Evolutionary conservation across 2,329 filamentous ascomycete species (phyloP).

Genomic region (Parasarocladium wereldwijsianum): DNA sequence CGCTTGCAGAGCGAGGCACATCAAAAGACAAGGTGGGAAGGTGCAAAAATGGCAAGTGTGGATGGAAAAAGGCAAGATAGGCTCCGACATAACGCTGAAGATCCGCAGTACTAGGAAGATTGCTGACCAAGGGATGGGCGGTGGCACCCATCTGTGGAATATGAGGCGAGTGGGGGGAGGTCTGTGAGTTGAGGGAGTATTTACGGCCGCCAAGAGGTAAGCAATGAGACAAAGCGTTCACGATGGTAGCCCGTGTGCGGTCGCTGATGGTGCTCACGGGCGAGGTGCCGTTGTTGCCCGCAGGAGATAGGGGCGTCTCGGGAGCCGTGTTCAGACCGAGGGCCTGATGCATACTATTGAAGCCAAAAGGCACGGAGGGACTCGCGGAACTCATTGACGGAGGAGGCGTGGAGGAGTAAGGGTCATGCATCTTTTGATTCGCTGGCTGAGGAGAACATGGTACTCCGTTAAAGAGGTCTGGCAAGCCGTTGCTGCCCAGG

Average conservation of each 20-base stretch:
- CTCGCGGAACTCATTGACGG: constrained; percentile 60
- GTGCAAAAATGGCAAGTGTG: constrained; percentile 88
- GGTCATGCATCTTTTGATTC: constrained; percentile 56
- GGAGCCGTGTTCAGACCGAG: constrained; percentile 51
- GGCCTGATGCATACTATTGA: constrained; percentile 48
- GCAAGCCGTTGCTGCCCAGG: constrained; percentile 58
- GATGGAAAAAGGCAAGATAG: constrained; percentile 86
- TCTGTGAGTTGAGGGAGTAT: constrained; percentile 45
- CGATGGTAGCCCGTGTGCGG: constrained; percentile 45
- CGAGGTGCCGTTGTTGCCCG: constrained; percentile 42
- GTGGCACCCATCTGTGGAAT: constrained; percentile 32
- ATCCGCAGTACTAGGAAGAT: constrained; percentile 67
- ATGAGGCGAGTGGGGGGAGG: constrained; percentile 39
- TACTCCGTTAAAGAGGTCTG: constrained; percentile 57
- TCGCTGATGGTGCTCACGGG: constrained; percentile 52
- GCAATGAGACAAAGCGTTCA: constrained; percentile 43
- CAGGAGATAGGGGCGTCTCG: constrained; percentile 59
- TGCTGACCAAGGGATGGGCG: constrained; percentile 35
- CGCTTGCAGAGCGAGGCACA: constrained; percentile 51
- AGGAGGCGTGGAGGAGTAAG: constrained; percentile 67
- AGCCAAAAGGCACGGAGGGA: constrained; percentile 54
- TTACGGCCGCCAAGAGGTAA: constrained; percentile 43
- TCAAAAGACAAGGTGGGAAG: constrained; percentile 87
- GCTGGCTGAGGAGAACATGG: constrained; percentile 65
- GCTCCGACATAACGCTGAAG: constrained; percentile 82